Conservation (phyloP, 345 rosid species). For the thale cress (Arabidopsis thaliana) region DNA sequence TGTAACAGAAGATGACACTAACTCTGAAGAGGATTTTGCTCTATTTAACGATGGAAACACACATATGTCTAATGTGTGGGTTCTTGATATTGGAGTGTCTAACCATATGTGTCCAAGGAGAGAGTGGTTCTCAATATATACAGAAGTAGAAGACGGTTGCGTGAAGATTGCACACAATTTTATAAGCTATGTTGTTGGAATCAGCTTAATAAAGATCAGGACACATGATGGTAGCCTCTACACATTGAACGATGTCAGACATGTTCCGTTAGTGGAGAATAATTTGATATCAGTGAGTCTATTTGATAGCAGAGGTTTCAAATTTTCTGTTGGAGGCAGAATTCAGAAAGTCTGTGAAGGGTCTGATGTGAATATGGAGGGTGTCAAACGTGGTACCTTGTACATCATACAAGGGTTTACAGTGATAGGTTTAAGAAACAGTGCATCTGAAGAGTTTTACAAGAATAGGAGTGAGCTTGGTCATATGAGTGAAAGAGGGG, state of each 20-base stretch:
- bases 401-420: background rate
- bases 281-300: background rate
- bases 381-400: background rate
- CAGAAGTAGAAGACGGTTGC: background rate
- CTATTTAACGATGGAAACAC: background rate
- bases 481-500: constrained; percentile 7
- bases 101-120: constrained; percentile 14
- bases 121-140: background rate
- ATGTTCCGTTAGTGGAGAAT: background rate
- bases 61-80: background rate
- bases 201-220: background rate
- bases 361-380: background rate
- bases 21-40: background rate
- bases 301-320: background rate
- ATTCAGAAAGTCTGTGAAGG: background rate
- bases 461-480: background rate
- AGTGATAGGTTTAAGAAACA: background rate
- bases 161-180: background rate
- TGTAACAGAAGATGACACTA: background rate
- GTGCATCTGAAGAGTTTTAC: background rate
- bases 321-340: background rate
- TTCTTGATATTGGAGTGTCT: background rate
- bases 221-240: background rate
- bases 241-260: background rate
- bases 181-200: background rate